These are phyloP conservation scores for Entonaema liquescens DNA, from an alignment of 495 filamentous ascomycete genomes.

Conservation along the genomic window DNA sequence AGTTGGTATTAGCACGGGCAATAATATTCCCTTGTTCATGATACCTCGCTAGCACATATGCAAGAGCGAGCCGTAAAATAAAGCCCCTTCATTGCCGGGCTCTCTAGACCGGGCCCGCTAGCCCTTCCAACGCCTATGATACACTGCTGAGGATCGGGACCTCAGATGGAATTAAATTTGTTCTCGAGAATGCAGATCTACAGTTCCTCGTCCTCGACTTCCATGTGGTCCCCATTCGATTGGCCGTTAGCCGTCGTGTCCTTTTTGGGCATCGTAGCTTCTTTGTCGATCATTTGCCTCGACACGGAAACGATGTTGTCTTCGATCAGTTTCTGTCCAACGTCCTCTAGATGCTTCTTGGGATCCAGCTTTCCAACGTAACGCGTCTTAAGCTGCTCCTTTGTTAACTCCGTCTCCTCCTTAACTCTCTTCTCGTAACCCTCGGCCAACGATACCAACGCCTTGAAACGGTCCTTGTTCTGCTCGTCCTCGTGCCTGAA, in stretches of 20 bases:
- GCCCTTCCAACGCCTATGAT: constrained; percentile 49
- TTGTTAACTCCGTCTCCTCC: constrained; percentile 95
- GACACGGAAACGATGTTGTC: constrained; percentile 98
- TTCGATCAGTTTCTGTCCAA: constrained; percentile 95
- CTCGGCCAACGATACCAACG: constrained; percentile 87
- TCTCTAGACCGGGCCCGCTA: constrained; percentile 42
- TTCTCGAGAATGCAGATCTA: constrained; percentile 33
- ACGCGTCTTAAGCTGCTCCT: constrained; percentile 97
- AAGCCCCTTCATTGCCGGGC: constrained; percentile 31
- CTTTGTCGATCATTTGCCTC: constrained; percentile 99
- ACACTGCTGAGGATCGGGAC: constrained; percentile 36
- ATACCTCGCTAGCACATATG: constrained; percentile 15
- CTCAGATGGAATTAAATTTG: constrained; percentile 25
- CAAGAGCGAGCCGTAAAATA: constrained; percentile 17
- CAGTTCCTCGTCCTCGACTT: constrained; percentile 59
- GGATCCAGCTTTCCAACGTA: constrained; percentile 99
- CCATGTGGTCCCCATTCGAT: constrained; percentile 64
- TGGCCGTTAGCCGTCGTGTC: constrained; percentile 60
- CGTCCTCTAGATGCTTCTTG: constrained; percentile 98
- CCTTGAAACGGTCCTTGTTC: constrained; percentile 86
- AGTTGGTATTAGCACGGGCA: constrained; percentile 1
- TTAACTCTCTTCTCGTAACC: constrained; percentile 99
- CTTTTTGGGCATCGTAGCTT: constrained; percentile 74
- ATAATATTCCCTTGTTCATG: constrained; percentile 9
- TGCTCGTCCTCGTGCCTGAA: constrained; percentile 83